Evolutionary conservation across 2,329 filamentous ascomycete species (phyloP).

Genomic region (Leptographium flavum): DNA sequence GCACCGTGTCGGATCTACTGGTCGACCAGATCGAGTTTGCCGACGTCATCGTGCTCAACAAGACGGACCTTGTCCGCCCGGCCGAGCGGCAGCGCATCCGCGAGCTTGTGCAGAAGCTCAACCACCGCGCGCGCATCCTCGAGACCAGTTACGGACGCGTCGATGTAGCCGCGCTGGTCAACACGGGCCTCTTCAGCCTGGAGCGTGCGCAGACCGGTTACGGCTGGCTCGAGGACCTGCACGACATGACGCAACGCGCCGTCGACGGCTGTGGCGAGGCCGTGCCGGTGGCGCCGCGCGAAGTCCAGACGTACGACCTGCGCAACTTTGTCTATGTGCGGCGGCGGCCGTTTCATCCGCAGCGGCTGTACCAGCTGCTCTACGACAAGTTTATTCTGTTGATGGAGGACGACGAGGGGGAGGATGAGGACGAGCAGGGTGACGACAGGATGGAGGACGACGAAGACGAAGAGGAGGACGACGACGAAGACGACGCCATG

Average conservation of each 20-base stretch:
- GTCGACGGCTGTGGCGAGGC: constrained; percentile 34
- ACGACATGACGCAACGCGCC: constrained; percentile 48
- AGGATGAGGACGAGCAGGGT: constrained; percentile 15
- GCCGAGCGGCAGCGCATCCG: constrained; percentile 24
- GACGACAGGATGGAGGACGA: constrained; percentile 18
- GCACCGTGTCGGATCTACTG: constrained; percentile 62
- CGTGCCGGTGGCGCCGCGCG: constrained; percentile 49
- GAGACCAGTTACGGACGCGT: constrained; percentile 45
- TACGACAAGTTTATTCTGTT: constrained; percentile 37
- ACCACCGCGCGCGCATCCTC: constrained; percentile 51
- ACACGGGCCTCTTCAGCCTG: constrained; percentile 51
- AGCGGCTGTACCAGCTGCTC: constrained; percentile 28
- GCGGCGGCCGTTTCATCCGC: constrained; percentile 37
- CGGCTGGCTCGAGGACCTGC: constrained; percentile 57
- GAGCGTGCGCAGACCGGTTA: constrained; percentile 48
- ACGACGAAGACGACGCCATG: constrained; percentile 14
- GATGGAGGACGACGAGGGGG: constrained; percentile 21
- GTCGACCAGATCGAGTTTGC: constrained; percentile 69
- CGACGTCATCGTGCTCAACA: constrained; percentile 59
- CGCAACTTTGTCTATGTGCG: constrained; percentile 56
- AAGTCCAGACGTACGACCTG: constrained; percentile 61
- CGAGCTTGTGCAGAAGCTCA: constrained; percentile 44
- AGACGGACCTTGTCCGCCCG: constrained; percentile 42
- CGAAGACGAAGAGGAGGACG: constrained; percentile 14
- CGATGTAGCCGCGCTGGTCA: constrained; percentile 47